phyloP scores from a whole-genome alignment of 805 yeast genomes.

The Candida xiaguanensis region DNA sequence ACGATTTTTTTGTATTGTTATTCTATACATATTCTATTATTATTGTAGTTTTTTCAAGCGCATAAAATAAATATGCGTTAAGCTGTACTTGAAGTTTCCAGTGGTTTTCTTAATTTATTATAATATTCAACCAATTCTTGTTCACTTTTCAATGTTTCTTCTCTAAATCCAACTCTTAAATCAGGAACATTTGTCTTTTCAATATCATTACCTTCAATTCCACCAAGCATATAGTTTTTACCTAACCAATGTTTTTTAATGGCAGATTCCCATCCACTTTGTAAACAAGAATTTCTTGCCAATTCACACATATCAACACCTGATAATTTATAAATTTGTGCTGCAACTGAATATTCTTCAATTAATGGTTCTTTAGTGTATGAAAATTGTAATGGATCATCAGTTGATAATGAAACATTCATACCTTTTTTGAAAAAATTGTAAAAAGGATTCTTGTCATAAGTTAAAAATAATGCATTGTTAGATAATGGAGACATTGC shows the following conservation, averaged over 20 bases:
- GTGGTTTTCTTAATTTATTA: conserved; percentile 9
- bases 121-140: conserved; percentile 64
- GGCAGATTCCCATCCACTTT: conserved; percentile 88
- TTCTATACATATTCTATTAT: background rate
- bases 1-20: background rate
- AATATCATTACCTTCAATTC: conserved; percentile 80
- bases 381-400: conserved; percentile 96
- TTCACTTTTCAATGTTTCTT: conserved; percentile 73
- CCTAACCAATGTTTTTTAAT: conserved; percentile 95
- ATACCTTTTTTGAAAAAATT: conserved; percentile 88
- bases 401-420: conserved; percentile 92
- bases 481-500: conserved; percentile 99
- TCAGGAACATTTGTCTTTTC: conserved; percentile 95
- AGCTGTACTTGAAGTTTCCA: conserved; percentile 3
- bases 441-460: conserved; percentile 95
- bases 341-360: conserved; percentile 97
- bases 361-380: conserved; percentile 96
- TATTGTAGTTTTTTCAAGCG: conserved; percentile 1
- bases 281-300: conserved; percentile 87
- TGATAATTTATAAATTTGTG: conserved; percentile 91
- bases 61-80: conserved; percentile 3
- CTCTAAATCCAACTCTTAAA: conserved; percentile 78
- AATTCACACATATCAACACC: conserved; percentile 97
- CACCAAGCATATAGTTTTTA: conserved; percentile 49
- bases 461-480: conserved; percentile 91